Evolutionary conservation across 2,329 filamentous ascomycete genomes (phyloP), one percentile per base, ranked within the genome.

Genomic region (Zalaria obscura): DNA sequence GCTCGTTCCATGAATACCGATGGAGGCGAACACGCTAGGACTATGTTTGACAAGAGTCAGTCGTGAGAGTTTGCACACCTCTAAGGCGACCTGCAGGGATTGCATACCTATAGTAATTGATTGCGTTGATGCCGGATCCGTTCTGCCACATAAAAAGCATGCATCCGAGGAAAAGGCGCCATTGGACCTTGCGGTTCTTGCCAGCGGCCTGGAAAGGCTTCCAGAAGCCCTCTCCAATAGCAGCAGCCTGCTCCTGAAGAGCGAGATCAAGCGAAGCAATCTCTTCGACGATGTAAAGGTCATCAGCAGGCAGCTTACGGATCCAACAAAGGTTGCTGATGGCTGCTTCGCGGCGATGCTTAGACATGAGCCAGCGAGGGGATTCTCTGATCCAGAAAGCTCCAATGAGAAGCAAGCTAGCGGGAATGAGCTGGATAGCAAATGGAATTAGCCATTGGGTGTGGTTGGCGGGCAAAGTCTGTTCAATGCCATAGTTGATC

Each of bases 71-170:
- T 18, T 18, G 18, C 18, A 18, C 18, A 18, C 18, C 18, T 18
- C 18, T 18, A 18, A 18, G 18, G 18, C 18, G 18, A 18, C 18
- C 18, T 18, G 18, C 18, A 18, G 18, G 18, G 18, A 18, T 18
- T 18, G 18, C 18, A 18, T 18, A 18, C 18, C 18, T 18, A 59
- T 80, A 84, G 62, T 85, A 86, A 64, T 85, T 86, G 63, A 83
- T 78, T 18, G 81, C 80, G 50, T 86, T 86, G 64, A 86, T 86
- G 2, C 82, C 82, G 3, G 66, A 70, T 39, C 78, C 78, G 51
- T 89, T 89, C 60, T 89, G 83, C 70, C 78, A 86, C 40, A 88
- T 65, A 67, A 88, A 88, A 18, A 89, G 68, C 52, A 83, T 73
- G 42, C 73, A 73, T 37, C 83, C 83, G 7, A 88, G 69, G 56